Evolutionary conservation across 176 grass and related monocot species (phyloP), one percentile per base, ranked within the genome.

Genomic region (Oryza glaberrima): DNA sequence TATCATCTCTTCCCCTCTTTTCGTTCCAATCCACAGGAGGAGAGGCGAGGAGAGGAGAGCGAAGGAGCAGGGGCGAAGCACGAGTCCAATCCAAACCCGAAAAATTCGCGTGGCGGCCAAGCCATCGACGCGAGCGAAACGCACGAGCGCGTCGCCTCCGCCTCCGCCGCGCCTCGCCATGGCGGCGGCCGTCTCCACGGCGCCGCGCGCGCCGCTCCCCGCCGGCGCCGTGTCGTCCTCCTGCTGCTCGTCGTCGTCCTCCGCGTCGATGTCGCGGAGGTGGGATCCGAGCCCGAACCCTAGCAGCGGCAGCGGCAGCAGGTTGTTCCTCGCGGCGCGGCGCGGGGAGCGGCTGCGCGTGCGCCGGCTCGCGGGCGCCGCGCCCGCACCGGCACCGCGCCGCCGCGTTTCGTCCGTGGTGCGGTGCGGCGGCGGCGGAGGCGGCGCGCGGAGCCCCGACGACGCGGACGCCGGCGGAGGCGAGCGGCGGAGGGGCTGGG

Each of bases 401-500:
- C 81, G 81, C 65, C 69, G 85, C 28, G 28, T 30, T 41, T 30
- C 65, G 5, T 46, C 45, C 54, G 11, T 64, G 52, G 12, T 77
- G 34, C 34, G 83, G 19, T 82, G 14, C 48, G 48, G 67, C 73
- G 34, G 77, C 66, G 77, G 51, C 72, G 65, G 13, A 22, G 86
- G 28, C 28, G 34, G 77, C 66, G 77, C 85, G 51, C 81, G 65
- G 13, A 30, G 86, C 73, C 30, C 60, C 26, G 78, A 68, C 26
- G 78, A 68, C 41, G 78, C 81, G 23, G 83, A 71, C 76, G 63
- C 58, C 20, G 75, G 69, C 7, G 64, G 76, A n/a, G 96, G 77
- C 61, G 86, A 81, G 54, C 88, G 70, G 2, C 77, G 80, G 14
- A 65, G 90, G 12, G 85, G 96, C 7, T 98, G 96, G 96, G 85